These are phyloP conservation scores for Boletellus emodensis DNA, from an alignment of 768 basidiomycete genomes.

Conservation along the genomic window DNA sequence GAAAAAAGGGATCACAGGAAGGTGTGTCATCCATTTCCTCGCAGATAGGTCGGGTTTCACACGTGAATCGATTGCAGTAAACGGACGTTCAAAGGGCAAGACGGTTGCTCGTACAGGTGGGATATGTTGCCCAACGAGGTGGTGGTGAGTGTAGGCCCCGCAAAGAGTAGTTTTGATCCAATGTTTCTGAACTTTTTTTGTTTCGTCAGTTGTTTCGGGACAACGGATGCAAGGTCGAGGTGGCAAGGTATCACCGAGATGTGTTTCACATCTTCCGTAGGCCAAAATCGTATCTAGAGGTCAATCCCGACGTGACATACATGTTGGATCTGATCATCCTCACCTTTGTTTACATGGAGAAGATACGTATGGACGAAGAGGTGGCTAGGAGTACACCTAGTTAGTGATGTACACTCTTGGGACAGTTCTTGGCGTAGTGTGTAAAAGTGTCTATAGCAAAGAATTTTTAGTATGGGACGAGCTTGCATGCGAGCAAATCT, in stretches of 20 bases:
- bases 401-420: no score
- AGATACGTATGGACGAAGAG: slow-evolving; percentile 10
- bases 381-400: neutral
- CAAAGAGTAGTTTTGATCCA: neutral
- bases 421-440: no score
- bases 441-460: no score
- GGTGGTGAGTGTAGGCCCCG: slow-evolving; percentile 13
- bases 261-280: slow-evolving; percentile 13
- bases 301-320: slow-evolving; percentile 12
- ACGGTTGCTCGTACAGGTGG: slow-evolving; percentile 33
- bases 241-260: slow-evolving; percentile 16
- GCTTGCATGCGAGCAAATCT: no score
- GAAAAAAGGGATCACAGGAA: slow-evolving; percentile 11
- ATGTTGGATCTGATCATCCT: slow-evolving; percentile 24
- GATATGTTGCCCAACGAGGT: slow-evolving; percentile 12
- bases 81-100: slow-evolving; percentile 28
- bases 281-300: slow-evolving; percentile 11
- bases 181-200: neutral
- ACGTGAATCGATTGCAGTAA: neutral
- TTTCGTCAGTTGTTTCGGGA: slow-evolving; percentile 12
- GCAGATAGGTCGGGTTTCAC: neutral
- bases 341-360: slow-evolving; percentile 27
- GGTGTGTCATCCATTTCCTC: slow-evolving; percentile 5
- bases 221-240: slow-evolving; percentile 7
- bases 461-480: no score